Percentiles rank a stretch among this genome's conserved stretches.
Conservation (phyloP, 441 rosid genomes). For the Theobroma grandiflorum region DNA sequence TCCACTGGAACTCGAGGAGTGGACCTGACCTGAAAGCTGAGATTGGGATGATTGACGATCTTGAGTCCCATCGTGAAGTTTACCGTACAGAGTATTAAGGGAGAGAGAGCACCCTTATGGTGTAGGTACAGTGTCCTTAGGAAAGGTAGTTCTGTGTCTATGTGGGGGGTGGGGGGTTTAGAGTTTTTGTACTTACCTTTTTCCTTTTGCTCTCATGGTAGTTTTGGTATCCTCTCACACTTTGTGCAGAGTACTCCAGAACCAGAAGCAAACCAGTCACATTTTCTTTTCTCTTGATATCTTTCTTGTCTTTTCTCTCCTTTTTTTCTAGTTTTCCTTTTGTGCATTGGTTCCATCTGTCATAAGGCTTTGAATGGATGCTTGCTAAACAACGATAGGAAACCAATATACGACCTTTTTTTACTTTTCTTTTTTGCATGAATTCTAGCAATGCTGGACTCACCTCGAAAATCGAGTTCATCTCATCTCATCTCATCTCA, state of each 20-base stretch:
- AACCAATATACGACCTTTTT: neutral
- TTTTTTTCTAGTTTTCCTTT: neutral
- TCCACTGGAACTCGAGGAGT: conserved; percentile 38
- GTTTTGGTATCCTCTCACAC: neutral
- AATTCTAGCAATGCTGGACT: neutral
- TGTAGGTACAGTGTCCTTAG: neutral
- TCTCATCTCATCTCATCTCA: conserved; percentile 6
- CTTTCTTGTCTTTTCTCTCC: neutral
- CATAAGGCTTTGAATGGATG: neutral
- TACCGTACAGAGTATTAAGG: neutral
- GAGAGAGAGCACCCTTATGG: neutral
- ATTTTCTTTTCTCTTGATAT: neutral
- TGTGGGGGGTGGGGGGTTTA: too few species aligned
- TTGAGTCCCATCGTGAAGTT: conserved; percentile 8
- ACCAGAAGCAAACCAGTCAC: neutral
- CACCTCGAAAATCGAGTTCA: neutral
- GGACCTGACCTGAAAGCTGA: conserved; percentile 26
- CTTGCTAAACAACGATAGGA: neutral
- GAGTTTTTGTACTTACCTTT: neutral
- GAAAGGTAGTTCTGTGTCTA: neutral
- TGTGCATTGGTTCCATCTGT: neutral
- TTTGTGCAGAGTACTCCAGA: neutral
- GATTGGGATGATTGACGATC: conserved; percentile 4
- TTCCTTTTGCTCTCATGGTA: neutral
- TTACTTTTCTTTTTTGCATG: neutral